These are phyloP conservation scores for Microbotryum saponariae DNA, from an alignment of 1,284 basidiomycete genomes.

Conservation along the genomic window DNA sequence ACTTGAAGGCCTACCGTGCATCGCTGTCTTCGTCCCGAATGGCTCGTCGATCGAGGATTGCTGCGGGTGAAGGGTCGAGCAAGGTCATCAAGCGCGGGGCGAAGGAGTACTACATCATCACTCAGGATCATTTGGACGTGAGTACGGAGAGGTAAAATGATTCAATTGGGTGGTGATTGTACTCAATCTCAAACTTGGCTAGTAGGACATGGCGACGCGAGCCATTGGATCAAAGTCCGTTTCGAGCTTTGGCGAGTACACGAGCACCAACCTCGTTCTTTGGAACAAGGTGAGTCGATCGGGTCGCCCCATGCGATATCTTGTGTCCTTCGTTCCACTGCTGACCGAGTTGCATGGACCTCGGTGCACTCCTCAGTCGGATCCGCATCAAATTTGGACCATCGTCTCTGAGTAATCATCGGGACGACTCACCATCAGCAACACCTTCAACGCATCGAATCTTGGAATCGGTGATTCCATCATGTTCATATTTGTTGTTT, in stretches of 20 bases:
- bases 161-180: too few species aligned
- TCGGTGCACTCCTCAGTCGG: too few species aligned
- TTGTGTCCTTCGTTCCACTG: neutral
- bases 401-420: too few species aligned
- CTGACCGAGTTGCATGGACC: too few species aligned
- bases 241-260: neutral
- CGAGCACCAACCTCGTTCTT: neutral
- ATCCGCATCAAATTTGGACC: too few species aligned
- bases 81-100: neutral
- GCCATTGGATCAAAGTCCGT: neutral
- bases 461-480: too few species aligned
- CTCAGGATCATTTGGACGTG: neutral
- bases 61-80: neutral
- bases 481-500: too few species aligned
- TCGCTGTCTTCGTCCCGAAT: slow-evolving; percentile 8
- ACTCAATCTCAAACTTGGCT: neutral
- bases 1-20: neutral
- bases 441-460: too few species aligned
- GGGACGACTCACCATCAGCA: too few species aligned
- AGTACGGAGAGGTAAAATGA: neutral
- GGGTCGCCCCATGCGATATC: too few species aligned
- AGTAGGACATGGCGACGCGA: neutral
- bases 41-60: neutral
- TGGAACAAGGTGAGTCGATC: neutral
- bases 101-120: neutral